Evolutionary conservation across 1,284 basidiomycete species (phyloP).

Genomic region (Grifola frondosa): DNA sequence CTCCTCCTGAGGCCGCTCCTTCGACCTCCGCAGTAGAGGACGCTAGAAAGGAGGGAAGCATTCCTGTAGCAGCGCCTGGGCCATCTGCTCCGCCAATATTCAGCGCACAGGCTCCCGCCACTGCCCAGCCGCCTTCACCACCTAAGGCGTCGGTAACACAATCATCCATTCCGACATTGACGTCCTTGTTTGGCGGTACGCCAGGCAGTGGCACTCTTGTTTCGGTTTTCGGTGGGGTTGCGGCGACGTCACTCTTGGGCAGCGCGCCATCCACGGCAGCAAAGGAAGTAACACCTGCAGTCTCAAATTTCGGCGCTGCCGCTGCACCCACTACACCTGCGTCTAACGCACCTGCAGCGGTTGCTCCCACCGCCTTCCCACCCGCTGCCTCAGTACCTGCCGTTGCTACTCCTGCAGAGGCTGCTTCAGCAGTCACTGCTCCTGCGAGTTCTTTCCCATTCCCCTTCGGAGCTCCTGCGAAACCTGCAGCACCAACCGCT

Average conservation of each 20-base stretch:
- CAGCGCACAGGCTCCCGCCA: not conserved
- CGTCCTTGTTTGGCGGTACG: no score
- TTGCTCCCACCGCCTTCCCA: constrained; percentile 3
- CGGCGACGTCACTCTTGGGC: constrained; percentile 8
- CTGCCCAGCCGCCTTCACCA: not conserved
- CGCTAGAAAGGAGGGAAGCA: not conserved
- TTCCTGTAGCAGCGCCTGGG: not conserved
- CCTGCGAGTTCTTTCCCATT: constrained; percentile 11
- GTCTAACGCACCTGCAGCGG: constrained; percentile 7
- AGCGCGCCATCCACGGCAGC: not conserved
- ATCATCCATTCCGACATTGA: no score
- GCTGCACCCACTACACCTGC: constrained; percentile 2
- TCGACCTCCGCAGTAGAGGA: constrained; percentile 5
- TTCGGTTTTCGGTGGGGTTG: constrained; percentile 18
- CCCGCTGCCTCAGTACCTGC: constrained; percentile 10
- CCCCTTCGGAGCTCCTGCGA: constrained; percentile 21
- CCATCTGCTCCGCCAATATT: not conserved
- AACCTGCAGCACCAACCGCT: constrained; percentile 13
- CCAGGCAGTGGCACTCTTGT: no score
- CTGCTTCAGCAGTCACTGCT: not conserved
- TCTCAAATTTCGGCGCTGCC: constrained; percentile 2
- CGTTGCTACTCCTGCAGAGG: constrained; percentile 5
- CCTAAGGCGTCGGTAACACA: not conserved
- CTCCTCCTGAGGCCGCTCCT: constrained; percentile 14
- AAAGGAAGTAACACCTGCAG: constrained; percentile 1